Base-by-base conservation (phyloP, 441 rosid species). In the Erysimum pusillum region DNA sequence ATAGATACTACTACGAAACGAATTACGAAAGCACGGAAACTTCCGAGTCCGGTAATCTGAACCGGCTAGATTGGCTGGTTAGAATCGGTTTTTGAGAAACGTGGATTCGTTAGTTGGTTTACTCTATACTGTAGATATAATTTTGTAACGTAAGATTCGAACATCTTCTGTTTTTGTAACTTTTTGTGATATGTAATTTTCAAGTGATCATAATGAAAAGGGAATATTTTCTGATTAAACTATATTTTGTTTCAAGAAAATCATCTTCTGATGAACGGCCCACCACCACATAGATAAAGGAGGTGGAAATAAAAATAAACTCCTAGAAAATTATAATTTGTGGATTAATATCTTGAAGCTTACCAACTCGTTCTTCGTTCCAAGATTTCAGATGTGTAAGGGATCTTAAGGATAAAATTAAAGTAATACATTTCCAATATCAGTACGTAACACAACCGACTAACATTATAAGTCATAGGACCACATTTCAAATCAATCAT, bases 81-180 rank as follows among this genome's bases (percentile, higher is more conserved):
- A 13, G 58, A 78, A 66, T 74, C 77, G 81, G 74, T 66, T 77
- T 79, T 83, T 74, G 81, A 60, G 77, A 61, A 60, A 28, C 28
- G 51, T 51, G 77, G 67, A 61, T 72, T 39, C 48, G 73, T 49
- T 71, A n/a, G 57, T 78, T 76, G 44, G 60, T 69, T 62, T 51
- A 67, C 13, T 38, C 9, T 58, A 11, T 57, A 17, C n/a, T n/a
- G n/a, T 17, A 46, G 28, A 7, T 54, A 34, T 31, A 63, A 9
- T 65, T 51, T 63, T 51, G 31, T 63, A 49, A 9, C 4, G 25
- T 42, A 32, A 64, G 22, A 34, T 53, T 45, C 8, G 9, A 13
- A 44, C 9, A 18, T 71, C 44, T 15, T 31, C 5, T 38, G 72
- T 48, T 46, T n/a, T 46, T 4, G 25, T 57, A 56, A 51, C 44